Evolutionary conservation across 2,329 filamentous ascomycete genomes (phyloP).

Genomic region (Madurella fahalii): DNA sequence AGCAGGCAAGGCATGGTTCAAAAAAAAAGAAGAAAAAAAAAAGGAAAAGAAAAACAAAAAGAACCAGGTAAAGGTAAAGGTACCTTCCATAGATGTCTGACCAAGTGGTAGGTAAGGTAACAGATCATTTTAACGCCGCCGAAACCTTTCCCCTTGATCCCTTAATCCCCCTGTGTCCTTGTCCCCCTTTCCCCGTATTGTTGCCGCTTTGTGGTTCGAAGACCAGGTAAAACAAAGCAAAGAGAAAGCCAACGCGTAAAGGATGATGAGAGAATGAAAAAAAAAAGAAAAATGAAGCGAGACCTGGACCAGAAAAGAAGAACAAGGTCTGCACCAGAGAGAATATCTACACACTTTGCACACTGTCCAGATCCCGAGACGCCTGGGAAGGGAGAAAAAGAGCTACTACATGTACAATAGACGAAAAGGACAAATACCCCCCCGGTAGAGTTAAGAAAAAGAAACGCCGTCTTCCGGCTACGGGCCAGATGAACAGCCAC

Average conservation of each 20-base stretch:
- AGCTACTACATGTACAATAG: constrained; percentile 11
- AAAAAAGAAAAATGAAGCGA: background rate
- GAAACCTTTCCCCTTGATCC: background rate
- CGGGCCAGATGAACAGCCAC: background rate
- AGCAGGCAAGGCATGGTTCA: background rate
- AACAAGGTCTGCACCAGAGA: background rate
- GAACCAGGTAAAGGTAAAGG: too few relatives aligned
- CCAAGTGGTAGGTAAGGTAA: too few relatives aligned
- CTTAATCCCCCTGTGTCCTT: background rate
- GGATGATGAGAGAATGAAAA: background rate
- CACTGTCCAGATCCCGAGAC: background rate
- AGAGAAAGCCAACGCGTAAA: too few relatives aligned
- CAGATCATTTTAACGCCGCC: too few relatives aligned
- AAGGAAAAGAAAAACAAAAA: too few relatives aligned
- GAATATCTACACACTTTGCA: background rate
- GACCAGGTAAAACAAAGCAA: too few relatives aligned
- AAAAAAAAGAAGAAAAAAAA: too few relatives aligned
- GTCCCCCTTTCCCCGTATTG: too few relatives aligned
- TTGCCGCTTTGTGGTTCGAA: too few relatives aligned
- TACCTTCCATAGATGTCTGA: too few relatives aligned
- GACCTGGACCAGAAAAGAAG: background rate
- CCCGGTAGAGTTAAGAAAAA: background rate
- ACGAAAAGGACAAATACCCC: background rate
- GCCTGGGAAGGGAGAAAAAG: background rate
- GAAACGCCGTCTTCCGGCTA: background rate